Conservation (phyloP, 139 green algal genomes). For the Haematococcus lacustris region DNA sequence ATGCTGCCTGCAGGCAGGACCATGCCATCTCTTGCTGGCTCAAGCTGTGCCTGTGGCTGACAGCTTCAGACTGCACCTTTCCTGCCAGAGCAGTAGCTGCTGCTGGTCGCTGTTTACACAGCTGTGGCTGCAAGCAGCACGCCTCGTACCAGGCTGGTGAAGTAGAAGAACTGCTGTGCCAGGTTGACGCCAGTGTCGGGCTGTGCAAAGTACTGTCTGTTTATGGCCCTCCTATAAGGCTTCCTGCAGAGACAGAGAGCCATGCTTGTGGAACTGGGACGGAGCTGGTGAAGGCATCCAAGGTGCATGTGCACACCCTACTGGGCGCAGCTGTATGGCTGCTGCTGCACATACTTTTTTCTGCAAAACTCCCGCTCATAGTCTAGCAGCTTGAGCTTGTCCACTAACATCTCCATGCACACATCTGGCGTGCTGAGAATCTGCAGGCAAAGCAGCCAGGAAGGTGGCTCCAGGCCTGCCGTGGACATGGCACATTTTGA, state of each 20-base stretch:
- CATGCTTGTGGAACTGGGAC: background rate
- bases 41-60: background rate
- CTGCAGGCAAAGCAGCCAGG: slow-evolving; percentile 23
- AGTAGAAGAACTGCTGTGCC: slow-evolving; percentile 73
- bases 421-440: slow-evolving; percentile 31
- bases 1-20: slow-evolving; percentile 33
- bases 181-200: slow-evolving; percentile 16
- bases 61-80: too few relatives aligned
- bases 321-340: background rate
- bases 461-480: too few relatives aligned
- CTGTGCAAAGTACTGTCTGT: slow-evolving; percentile 49
- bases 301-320: background rate
- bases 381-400: slow-evolving; percentile 72
- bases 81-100: background rate
- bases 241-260: slow-evolving; percentile 26
- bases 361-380: slow-evolving; percentile 71
- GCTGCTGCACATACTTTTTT: slow-evolving; percentile 35
- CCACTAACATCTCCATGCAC: slow-evolving; percentile 53
- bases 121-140: background rate
- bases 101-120: background rate
- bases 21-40: background rate
- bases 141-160: slow-evolving; percentile 50
- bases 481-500: too few relatives aligned
- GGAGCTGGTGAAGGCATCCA: background rate
- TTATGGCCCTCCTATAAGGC: slow-evolving; percentile 44